Percentiles rank a stretch among this genome's conserved stretches.
Conservation (phyloP, 345 rosid genomes). For the Citrus australasica region DNA sequence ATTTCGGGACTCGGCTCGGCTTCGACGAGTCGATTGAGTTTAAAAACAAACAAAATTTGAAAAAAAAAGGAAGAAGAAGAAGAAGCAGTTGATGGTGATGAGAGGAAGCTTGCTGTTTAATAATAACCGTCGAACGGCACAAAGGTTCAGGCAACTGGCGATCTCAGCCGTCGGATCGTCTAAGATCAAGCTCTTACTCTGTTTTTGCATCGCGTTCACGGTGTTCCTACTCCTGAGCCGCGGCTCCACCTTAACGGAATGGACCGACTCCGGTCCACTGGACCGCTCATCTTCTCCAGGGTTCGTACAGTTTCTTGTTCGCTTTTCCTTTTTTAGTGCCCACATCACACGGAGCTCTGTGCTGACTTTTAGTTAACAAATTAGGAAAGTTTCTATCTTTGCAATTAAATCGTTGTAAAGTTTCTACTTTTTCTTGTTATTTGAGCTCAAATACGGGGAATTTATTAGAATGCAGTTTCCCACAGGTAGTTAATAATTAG, state of each 20-base stretch:
- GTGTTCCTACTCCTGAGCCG: constrained; percentile 44
- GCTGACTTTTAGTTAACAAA: neutral
- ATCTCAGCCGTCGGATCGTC: constrained; percentile 36
- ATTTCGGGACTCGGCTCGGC: neutral
- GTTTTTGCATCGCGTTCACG: constrained; percentile 44
- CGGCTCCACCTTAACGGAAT: constrained; percentile 26
- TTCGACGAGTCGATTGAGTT: neutral
- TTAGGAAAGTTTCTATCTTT: neutral
- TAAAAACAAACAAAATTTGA: no score
- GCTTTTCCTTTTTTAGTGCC: neutral
- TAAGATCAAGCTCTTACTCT: constrained; percentile 64
- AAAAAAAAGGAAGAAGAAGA: neutral
- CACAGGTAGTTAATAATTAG: neutral
- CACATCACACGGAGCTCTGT: neutral
- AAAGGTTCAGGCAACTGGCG: constrained; percentile 53
- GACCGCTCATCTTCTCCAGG: neutral
- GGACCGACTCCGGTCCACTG: neutral
- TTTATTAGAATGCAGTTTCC: neutral
- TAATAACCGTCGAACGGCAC: constrained; percentile 60
- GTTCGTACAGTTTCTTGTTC: neutral
- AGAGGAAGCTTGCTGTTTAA: constrained; percentile 46
- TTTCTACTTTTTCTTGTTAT: neutral
- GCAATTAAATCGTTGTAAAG: neutral
- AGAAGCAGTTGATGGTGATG: constrained; percentile 37
- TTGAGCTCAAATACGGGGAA: neutral